These are phyloP conservation scores for Ceratocystis destructans DNA, from an alignment of 2,329 filamentous ascomycete species.

Conservation along the genomic window DNA sequence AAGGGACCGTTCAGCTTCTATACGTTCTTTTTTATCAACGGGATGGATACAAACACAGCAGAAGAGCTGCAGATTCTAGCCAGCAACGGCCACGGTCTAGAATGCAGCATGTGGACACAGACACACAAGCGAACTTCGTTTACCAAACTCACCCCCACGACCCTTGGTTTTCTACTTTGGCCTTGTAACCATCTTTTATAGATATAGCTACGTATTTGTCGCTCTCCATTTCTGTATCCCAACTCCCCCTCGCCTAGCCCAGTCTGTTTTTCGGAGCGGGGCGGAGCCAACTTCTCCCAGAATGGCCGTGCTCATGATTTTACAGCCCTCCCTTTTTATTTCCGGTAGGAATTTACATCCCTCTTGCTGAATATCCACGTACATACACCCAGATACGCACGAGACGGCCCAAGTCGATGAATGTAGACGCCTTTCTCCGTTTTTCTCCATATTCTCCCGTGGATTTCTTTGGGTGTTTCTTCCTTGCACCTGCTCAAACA, in stretches of 20 bases:
- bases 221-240: neutral
- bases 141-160: neutral
- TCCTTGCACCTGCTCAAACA: no score
- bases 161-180: neutral
- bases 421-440: no score
- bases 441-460: no score
- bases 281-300: neutral
- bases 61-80: neutral
- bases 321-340: neutral
- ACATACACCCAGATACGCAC: no score
- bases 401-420: no score
- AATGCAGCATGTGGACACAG: neutral
- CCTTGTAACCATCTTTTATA: neutral
- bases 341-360: neutral
- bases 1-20: conserved; percentile 2
- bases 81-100: neutral
- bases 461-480: neutral
- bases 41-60: neutral
- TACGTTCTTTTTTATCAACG: neutral
- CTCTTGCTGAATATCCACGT: neutral
- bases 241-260: neutral
- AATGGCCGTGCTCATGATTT: neutral
- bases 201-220: neutral
- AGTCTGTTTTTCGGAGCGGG: neutral
- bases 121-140: neutral